A percentile compares a stretch with the other conserved stretches of the same genome.
Conservation (phyloP, 495 filamentous ascomycete genomes). For the Viridothelium virens region DNA sequence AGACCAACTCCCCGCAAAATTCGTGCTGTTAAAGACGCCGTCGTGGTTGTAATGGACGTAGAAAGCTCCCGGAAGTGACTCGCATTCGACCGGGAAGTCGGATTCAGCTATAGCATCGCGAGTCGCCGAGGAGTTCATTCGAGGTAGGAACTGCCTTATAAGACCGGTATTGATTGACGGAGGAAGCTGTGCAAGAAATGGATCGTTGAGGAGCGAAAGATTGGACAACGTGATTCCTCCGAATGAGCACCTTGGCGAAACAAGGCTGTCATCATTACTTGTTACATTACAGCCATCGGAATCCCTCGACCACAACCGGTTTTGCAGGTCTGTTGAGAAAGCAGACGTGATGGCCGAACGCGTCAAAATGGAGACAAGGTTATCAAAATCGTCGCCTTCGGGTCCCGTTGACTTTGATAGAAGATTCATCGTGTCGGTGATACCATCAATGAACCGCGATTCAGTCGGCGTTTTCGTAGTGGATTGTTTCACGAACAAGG, state of each 20-base stretch:
- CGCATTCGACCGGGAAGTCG: constrained; percentile 26
- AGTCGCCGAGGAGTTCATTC: constrained; percentile 29
- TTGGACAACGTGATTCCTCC: background rate
- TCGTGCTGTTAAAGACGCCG: background rate
- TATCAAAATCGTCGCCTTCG: too few relatives aligned
- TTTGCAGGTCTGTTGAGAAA: background rate
- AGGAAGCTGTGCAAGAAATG: constrained; percentile 28
- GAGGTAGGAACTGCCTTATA: constrained; percentile 29
- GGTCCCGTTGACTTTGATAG: background rate
- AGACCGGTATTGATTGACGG: constrained; percentile 27
- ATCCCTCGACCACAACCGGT: constrained; percentile 1
- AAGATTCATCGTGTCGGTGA: background rate
- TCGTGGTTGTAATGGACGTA: constrained; percentile 20
- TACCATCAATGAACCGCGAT: constrained; percentile 21
- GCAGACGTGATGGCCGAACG: too few relatives aligned
- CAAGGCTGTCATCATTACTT: background rate
- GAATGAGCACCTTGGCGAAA: background rate
- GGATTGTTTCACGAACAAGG: constrained; percentile 18
- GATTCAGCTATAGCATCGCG: constrained; percentile 22
- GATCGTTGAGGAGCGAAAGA: constrained; percentile 11
- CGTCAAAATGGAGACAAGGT: too few relatives aligned
- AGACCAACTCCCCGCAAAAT: constrained; percentile 13
- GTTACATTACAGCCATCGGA: background rate
- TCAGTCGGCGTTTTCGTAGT: constrained; percentile 18
- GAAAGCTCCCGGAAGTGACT: constrained; percentile 20